Evolutionary conservation across 2,329 filamentous ascomycete genomes (phyloP).

Genomic region (Alternaria atra): DNA sequence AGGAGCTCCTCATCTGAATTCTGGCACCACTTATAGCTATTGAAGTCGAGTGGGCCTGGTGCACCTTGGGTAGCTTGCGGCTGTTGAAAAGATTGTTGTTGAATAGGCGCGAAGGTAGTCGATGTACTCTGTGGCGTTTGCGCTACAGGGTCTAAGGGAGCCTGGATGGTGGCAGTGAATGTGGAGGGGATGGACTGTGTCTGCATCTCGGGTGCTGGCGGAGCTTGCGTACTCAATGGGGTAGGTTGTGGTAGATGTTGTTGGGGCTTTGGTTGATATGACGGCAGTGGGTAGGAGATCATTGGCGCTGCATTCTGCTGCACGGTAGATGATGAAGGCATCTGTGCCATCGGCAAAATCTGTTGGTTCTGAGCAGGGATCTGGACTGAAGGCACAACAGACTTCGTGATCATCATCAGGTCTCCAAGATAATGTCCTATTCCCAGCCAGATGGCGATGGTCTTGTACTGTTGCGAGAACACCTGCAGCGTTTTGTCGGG

Average conservation of each 20-base stretch:
- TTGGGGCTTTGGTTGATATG: not conserved
- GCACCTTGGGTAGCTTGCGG: not conserved
- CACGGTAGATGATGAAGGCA: not conserved
- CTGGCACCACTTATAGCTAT: not conserved
- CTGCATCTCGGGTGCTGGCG: not conserved
- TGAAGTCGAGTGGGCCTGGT: constrained; percentile 4
- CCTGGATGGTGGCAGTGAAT: too few relatives aligned
- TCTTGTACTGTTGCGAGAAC: not conserved
- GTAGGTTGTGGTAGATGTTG: not conserved
- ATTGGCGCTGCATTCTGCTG: not conserved
- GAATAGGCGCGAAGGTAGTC: not conserved
- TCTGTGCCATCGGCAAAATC: not conserved
- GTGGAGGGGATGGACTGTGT: not conserved
- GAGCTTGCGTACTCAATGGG: not conserved
- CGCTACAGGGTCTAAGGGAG: not conserved
- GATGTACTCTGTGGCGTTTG: not conserved
- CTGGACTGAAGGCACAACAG: not conserved
- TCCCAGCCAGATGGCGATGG: not conserved
- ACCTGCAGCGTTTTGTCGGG: not conserved
- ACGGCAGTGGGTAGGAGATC: not conserved
- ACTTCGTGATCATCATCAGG: not conserved
- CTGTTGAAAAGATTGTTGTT: not conserved
- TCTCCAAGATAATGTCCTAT: not conserved
- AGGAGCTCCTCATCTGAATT: not conserved
- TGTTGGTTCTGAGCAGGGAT: not conserved